A percentile compares a stretch with the other conserved stretches of the same genome.
Conservation (phyloP, 163 green algal species). For the Scenedesmus sp. region DNA sequence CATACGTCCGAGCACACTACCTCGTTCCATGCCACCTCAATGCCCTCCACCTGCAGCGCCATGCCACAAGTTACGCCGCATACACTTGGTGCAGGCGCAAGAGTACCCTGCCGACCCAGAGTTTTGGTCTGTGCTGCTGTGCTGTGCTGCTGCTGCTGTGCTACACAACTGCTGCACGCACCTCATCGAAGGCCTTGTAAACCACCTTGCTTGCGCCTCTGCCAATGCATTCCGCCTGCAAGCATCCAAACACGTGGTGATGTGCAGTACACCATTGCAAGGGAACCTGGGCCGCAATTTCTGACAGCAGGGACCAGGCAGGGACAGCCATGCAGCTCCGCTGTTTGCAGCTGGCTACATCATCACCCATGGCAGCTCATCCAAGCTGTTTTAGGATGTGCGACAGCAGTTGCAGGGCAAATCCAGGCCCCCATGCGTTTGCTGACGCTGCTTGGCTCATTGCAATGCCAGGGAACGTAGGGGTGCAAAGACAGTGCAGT, state of each 20-base stretch:
- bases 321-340: neutral
- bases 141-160: neutral
- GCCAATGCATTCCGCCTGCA: conserved; percentile 72
- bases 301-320: neutral
- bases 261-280: neutral
- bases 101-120: neutral
- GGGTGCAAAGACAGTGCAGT: neutral
- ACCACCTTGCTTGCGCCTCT: conserved; percentile 98
- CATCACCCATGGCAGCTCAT: neutral
- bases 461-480: neutral
- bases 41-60: conserved; percentile 75
- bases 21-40: conserved; percentile 72
- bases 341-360: neutral
- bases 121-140: neutral
- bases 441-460: neutral
- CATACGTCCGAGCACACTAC: conserved; percentile 53
- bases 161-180: neutral
- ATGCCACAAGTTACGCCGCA: neutral
- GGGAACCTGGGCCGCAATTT: neutral
- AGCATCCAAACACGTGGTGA: neutral
- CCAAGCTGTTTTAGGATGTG: neutral
- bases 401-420: neutral
- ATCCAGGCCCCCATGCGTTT: neutral
- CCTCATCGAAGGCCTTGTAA: conserved; percentile 97
- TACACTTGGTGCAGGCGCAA: neutral